Conservation (phyloP, 2,329 filamentous ascomycete genomes). For the Diaporthe sp. region DNA sequence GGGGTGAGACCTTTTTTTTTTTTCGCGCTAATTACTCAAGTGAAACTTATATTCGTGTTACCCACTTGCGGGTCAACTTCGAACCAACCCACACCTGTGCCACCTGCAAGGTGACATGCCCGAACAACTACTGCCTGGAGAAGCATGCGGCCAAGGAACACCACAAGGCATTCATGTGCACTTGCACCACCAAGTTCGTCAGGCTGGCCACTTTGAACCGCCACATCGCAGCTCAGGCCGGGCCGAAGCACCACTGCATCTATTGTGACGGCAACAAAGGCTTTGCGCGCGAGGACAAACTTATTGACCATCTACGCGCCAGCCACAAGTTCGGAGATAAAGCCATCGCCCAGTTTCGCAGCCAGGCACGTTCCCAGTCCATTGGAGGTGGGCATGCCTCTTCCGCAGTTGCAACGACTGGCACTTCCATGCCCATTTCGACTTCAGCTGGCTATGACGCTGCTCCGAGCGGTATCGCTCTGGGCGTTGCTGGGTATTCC, state of each 20-base stretch:
- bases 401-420: rapidly evolving
- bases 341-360: neutral
- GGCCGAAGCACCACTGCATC: neutral
- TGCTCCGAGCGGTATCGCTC: rapidly evolving
- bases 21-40: neutral
- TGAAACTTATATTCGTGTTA: too few species aligned
- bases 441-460: neutral
- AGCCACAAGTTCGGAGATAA: neutral
- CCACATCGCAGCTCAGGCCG: neutral
- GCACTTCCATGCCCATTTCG: neutral
- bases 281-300: neutral
- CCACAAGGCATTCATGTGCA: neutral
- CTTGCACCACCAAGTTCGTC: neutral
- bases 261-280: neutral
- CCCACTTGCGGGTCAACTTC: too few species aligned
- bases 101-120: neutral
- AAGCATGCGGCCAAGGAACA: neutral
- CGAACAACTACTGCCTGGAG: neutral
- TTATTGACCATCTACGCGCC: neutral
- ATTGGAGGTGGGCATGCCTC: neutral
- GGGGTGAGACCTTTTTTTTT: neutral
- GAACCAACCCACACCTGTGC: neutral
- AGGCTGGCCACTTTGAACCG: neutral
- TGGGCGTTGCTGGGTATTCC: neutral
- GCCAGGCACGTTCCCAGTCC: neutral